Percentiles rank a stretch among this genome's conserved stretches.
phyloP scores from a whole-genome alignment of 1,284 basidiomycete genomes.

The Trichosporon inkin region DNA sequence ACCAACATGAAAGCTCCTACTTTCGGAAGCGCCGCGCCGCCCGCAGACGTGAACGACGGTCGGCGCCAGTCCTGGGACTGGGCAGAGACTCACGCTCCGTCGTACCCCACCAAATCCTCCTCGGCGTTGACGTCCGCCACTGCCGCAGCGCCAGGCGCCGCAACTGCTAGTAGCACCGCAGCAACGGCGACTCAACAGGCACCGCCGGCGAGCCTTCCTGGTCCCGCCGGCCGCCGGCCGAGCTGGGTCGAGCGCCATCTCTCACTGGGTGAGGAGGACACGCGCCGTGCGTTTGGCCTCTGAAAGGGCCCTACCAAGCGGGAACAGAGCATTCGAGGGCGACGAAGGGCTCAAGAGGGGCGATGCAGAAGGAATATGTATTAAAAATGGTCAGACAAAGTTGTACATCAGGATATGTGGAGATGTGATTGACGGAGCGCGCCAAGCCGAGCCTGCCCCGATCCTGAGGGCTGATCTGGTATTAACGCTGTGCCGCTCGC shows the following conservation, averaged over 20 bases:
- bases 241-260: conserved; percentile 1
- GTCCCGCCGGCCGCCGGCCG: background rate
- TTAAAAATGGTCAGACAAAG: too few relatives aligned
- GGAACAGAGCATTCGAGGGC: background rate
- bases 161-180: background rate
- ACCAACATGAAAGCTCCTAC: background rate
- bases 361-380: background rate
- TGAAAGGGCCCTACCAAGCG: background rate
- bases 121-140: background rate
- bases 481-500: too few relatives aligned
- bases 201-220: background rate
- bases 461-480: too few relatives aligned
- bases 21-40: background rate
- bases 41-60: background rate
- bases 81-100: background rate
- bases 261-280: background rate
- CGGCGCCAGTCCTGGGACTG: background rate
- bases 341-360: background rate
- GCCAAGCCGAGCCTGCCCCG: too few relatives aligned
- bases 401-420: too few relatives aligned
- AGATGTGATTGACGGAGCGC: too few relatives aligned
- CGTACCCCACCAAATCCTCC: background rate
- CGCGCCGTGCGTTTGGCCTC: background rate
- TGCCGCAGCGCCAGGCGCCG: background rate
- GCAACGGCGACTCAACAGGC: background rate